phyloP scores from a whole-genome alignment of 768 basidiomycete genomes.

The Mycena vulgaris region DNA sequence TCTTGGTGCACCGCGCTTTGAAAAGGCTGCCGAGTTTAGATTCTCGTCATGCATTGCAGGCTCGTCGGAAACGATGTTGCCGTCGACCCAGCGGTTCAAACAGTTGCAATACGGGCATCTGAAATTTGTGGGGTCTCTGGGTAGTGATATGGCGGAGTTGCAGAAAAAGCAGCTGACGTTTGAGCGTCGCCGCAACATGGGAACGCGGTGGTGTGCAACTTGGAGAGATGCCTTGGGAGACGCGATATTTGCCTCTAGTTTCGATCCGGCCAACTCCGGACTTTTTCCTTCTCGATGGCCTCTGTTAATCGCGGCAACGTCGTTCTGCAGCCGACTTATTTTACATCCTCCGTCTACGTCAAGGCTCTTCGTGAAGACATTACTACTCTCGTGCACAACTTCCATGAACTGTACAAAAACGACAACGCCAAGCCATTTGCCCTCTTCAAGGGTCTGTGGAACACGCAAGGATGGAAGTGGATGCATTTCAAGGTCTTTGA shows the following conservation, averaged over 20 bases:
- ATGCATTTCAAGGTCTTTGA: slow-evolving; percentile 85
- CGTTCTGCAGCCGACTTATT: slow-evolving; percentile 81
- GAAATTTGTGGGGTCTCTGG: slow-evolving; percentile 70
- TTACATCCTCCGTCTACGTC: slow-evolving; percentile 84
- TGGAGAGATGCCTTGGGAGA: too few species aligned
- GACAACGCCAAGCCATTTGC: slow-evolving; percentile 66
- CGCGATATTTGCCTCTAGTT: slow-evolving; percentile 23
- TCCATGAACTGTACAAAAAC: slow-evolving; percentile 62
- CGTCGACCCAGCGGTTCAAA: slow-evolving; percentile 80
- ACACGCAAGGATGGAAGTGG: slow-evolving; percentile 78
- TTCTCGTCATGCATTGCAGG: slow-evolving; percentile 90
- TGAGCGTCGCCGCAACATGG: slow-evolving; percentile 69
- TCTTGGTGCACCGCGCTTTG: slow-evolving; percentile 78
- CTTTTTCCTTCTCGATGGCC: slow-evolving; percentile 54
- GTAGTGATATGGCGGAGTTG: slow-evolving; percentile 60
- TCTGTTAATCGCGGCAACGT: slow-evolving; percentile 73
- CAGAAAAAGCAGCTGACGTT: slow-evolving; percentile 82
- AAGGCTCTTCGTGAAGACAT: slow-evolving; percentile 77
- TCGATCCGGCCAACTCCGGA: not conserved
- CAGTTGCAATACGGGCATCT: slow-evolving; percentile 78
- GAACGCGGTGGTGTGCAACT: slow-evolving; percentile 50
- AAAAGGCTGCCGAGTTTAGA: slow-evolving; percentile 79
- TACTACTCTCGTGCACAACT: slow-evolving; percentile 64
- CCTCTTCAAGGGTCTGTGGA: slow-evolving; percentile 82
- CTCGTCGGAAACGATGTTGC: slow-evolving; percentile 88